Percentiles rank a stretch among this genome's conserved stretches.
Evolutionary conservation across 1,284 basidiomycete species (phyloP).

Genomic region (Fomitopsis pinicola): DNA sequence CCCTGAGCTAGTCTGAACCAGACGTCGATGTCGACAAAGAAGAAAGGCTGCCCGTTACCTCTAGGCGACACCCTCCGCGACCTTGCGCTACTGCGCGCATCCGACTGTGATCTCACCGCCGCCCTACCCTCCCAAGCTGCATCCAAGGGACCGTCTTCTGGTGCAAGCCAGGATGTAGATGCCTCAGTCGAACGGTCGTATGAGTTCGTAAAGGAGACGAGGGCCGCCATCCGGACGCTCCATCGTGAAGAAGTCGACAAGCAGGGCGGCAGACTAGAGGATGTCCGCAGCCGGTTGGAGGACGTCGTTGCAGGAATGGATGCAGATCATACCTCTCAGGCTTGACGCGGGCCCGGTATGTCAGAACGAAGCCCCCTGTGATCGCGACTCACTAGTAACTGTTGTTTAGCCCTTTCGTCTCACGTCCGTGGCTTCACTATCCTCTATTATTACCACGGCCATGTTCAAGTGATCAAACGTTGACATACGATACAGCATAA

Average conservation of each 20-base stretch:
- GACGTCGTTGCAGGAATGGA: conserved; percentile 44
- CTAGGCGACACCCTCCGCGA: conserved; percentile 64
- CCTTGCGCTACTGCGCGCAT: conserved; percentile 63
- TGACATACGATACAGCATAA: too few species aligned
- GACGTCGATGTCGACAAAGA: not conserved
- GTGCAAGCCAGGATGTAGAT: conserved; percentile 19
- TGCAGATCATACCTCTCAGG: not conserved
- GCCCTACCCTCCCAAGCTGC: conserved; percentile 30
- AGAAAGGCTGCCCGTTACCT: conserved; percentile 40
- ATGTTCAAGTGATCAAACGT: too few species aligned
- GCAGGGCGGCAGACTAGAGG: conserved; percentile 49
- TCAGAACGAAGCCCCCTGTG: too few species aligned
- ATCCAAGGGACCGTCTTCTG: not conserved
- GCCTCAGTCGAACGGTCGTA: conserved; percentile 47
- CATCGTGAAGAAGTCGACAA: conserved; percentile 47
- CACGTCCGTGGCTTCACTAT: too few species aligned
- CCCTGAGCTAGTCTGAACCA: too few species aligned
- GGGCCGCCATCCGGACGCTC: conserved; percentile 49
- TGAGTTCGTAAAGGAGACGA: conserved; percentile 43
- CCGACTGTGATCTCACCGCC: conserved; percentile 48
- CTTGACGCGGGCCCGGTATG: not conserved
- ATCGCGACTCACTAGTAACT: too few species aligned
- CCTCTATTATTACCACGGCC: too few species aligned
- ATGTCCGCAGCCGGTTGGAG: conserved; percentile 45
- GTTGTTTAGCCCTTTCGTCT: too few species aligned